phyloP scores from a whole-genome alignment of 352 stramenopile genomes.

The Aphanomyces astaci region DNA sequence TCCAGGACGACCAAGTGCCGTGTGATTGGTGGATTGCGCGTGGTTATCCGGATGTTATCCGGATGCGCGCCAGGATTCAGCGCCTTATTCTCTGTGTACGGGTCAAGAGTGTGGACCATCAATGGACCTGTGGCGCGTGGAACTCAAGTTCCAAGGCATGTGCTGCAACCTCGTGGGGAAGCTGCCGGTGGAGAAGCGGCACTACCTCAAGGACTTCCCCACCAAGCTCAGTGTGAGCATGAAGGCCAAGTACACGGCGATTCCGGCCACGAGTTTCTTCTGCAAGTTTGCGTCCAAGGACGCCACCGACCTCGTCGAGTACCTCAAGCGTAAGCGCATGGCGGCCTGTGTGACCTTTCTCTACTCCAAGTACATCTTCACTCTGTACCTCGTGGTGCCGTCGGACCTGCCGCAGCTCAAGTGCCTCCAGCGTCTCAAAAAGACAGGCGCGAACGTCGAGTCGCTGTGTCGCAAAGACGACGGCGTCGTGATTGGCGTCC shows the following conservation, averaged over 20 bases:
- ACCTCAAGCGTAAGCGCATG: conserved; percentile 83
- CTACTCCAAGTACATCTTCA: conserved; percentile 77
- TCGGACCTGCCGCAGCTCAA: conserved; percentile 54
- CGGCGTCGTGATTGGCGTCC: conserved; percentile 79
- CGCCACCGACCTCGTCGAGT: conserved; percentile 75
- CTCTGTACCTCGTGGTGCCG: conserved; percentile 71
- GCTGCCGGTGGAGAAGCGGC: conserved; percentile 71
- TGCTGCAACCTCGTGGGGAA: conserved; percentile 63
- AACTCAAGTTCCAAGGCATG: conserved; percentile 77
- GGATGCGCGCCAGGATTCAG: not conserved
- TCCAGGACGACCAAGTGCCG: not conserved
- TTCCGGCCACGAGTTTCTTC: conserved; percentile 82
- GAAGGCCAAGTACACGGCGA: conserved; percentile 65
- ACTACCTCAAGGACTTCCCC: conserved; percentile 66
- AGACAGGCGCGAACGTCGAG: conserved; percentile 64
- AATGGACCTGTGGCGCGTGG: conserved; percentile 70
- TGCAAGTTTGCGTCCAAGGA: conserved; percentile 86
- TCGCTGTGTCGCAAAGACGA: conserved; percentile 78
- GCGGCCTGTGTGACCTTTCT: conserved; percentile 75
- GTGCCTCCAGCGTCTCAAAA: conserved; percentile 69
- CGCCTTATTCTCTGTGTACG: not conserved
- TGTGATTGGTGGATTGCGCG: not conserved
- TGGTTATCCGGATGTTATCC: not conserved
- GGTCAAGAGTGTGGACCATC: not conserved
- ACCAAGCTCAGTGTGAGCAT: conserved; percentile 64